These are phyloP conservation scores for Nicotiana attenuata DNA, from an alignment of 257 asterid species.

Conservation along the genomic window DNA sequence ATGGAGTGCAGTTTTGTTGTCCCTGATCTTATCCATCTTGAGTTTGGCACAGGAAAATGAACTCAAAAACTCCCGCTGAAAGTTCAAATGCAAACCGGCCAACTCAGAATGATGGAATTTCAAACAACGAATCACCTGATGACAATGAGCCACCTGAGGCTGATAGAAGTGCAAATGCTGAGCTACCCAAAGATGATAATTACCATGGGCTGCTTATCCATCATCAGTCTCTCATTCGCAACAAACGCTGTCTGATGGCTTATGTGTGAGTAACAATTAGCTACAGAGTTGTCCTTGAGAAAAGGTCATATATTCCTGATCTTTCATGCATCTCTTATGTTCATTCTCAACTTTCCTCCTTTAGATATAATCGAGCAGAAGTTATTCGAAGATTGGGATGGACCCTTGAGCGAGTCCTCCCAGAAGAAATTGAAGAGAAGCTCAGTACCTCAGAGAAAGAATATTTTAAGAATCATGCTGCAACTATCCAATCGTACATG, in stretches of 20 bases:
- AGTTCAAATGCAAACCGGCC: conserved; percentile 5
- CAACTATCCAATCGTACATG: conserved; percentile 60
- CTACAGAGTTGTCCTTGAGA: neutral
- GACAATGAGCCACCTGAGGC: neutral
- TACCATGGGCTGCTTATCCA: conserved; percentile 88
- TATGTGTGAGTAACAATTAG: conserved; percentile 51
- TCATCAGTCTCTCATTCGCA: conserved; percentile 82
- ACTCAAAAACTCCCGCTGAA: conserved; percentile 1
- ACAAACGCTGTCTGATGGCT: conserved; percentile 92
- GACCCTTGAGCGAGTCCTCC: conserved; percentile 76
- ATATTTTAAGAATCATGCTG: conserved; percentile 65
- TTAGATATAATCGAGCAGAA: conserved; percentile 84
- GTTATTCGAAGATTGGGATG: conserved; percentile 63
- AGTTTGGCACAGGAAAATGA: conserved; percentile 11
- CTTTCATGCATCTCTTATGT: conserved; percentile 1
- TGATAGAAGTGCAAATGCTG: conserved; percentile 3
- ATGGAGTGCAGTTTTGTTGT: neutral
- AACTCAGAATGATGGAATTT: neutral
- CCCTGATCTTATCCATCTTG: neutral
- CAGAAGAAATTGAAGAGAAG: conserved; percentile 77
- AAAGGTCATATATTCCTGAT: neutral
- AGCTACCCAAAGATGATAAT: conserved; percentile 34
- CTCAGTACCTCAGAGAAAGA: conserved; percentile 63
- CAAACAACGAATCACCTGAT: conserved; percentile 13
- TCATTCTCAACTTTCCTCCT: neutral